Percentiles rank a stretch among this genome's conserved stretches.
These are phyloP conservation scores for Hypoxylon rickii DNA, from an alignment of 495 filamentous ascomycete genomes.

Conservation along the genomic window DNA sequence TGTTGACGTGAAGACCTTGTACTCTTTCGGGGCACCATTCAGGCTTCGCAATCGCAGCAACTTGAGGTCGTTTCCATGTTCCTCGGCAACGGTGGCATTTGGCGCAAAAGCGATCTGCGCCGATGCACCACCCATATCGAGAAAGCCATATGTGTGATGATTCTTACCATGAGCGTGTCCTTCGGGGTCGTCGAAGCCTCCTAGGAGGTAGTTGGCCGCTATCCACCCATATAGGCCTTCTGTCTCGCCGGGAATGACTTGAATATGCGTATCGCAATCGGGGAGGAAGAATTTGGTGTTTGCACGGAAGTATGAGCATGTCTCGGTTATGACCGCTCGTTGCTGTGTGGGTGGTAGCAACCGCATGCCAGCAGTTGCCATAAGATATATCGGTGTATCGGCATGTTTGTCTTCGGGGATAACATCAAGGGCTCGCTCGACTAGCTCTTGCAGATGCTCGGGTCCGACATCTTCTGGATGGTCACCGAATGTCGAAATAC, in stretches of 20 bases:
- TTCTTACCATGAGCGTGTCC: constrained; percentile 76
- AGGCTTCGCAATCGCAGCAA: constrained; percentile 81
- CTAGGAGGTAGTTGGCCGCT: constrained; percentile 94
- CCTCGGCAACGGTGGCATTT: constrained; percentile 86
- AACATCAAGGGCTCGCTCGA: constrained; percentile 80
- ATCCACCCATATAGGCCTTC: constrained; percentile 99
- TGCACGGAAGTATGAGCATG: constrained; percentile 80
- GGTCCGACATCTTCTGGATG: constrained; percentile 75
- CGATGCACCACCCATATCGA: constrained; percentile 98
- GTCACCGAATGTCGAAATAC: constrained; percentile 87
- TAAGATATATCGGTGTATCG: constrained; percentile 89
- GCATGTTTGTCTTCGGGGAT: constrained; percentile 79
- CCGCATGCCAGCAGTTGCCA: constrained; percentile 97
- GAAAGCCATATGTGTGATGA: constrained; percentile 95
- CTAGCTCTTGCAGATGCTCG: constrained; percentile 75
- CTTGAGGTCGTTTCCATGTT: constrained; percentile 89
- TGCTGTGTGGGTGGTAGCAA: constrained; percentile 77
- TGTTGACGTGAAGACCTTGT: constrained; percentile 89
- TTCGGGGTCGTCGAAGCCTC: constrained; percentile 84
- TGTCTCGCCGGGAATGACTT: constrained; percentile 95
- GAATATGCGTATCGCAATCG: constrained; percentile 88
- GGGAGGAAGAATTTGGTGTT: constrained; percentile 85
- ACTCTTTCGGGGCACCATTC: constrained; percentile 75
- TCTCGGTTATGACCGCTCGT: constrained; percentile 69
- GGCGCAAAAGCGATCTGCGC: constrained; percentile 98